These are phyloP conservation scores for Phytophthora sp. DNA, from an alignment of 352 stramenopile genomes.

Conservation along the genomic window DNA sequence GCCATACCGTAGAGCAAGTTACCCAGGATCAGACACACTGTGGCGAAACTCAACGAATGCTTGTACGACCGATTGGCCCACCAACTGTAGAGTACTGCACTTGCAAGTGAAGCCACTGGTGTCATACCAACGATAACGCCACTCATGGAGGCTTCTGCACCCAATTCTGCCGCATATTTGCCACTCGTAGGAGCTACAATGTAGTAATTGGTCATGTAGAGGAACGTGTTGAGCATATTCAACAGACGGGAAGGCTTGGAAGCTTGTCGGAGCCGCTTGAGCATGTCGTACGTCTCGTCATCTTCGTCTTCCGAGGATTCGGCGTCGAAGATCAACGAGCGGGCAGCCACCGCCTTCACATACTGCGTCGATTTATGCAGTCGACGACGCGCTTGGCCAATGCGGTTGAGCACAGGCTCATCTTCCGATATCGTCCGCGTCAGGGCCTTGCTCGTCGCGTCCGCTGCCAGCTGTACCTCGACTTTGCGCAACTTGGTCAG, in stretches of 20 bases:
- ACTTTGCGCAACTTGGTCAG: slow-evolving; percentile 63
- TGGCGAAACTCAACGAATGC: slow-evolving; percentile 83
- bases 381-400: slow-evolving; percentile 64
- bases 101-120: slow-evolving; percentile 93
- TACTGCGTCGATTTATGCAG: slow-evolving; percentile 87
- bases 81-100: slow-evolving; percentile 95
- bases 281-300: slow-evolving; percentile 64
- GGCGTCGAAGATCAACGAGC: slow-evolving; percentile 82
- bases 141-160: slow-evolving; percentile 88
- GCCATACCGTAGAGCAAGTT: slow-evolving; percentile 91
- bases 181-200: slow-evolving; percentile 95
- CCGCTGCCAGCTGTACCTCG: slow-evolving; percentile 49
- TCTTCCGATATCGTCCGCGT: slow-evolving; percentile 74
- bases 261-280: slow-evolving; percentile 52
- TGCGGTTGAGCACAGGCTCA: slow-evolving; percentile 77
- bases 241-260: slow-evolving; percentile 84
- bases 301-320: slow-evolving; percentile 88
- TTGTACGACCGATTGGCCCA: slow-evolving; percentile 93
- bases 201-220: slow-evolving; percentile 99
- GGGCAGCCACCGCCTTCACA: slow-evolving; percentile 81
- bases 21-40: slow-evolving; percentile 79
- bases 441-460: slow-evolving; percentile 35
- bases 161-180: slow-evolving; percentile 91
- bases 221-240: slow-evolving; percentile 95
- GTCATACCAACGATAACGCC: slow-evolving; percentile 98